Conservation (phyloP, 1,284 basidiomycete species). For the Coniophora puteana region DNA sequence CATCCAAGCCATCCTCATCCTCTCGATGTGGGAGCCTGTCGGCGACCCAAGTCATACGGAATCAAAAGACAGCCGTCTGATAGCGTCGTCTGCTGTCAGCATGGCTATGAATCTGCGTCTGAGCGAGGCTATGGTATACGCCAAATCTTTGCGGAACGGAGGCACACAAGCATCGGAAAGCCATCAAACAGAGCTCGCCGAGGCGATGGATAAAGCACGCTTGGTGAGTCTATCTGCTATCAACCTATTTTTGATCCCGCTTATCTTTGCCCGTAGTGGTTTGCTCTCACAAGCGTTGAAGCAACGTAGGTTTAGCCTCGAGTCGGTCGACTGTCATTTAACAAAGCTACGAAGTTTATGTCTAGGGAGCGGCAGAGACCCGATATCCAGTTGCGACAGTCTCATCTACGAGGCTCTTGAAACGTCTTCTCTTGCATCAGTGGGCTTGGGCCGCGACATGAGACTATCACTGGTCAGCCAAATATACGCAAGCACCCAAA, state of each 20-base stretch:
- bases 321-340: too few relatives aligned
- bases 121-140: slow-evolving; percentile 31
- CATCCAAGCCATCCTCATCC: slow-evolving; percentile 39
- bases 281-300: slow-evolving; percentile 33
- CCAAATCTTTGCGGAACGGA: slow-evolving; percentile 21
- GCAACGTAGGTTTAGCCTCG: slow-evolving; percentile 31
- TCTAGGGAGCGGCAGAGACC: slow-evolving; percentile 34
- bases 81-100: slow-evolving; percentile 39
- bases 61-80: slow-evolving; percentile 35
- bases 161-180: too few relatives aligned
- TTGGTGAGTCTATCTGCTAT: slow-evolving; percentile 26
- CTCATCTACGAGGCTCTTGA: slow-evolving; percentile 27
- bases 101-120: slow-evolving; percentile 43
- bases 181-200: slow-evolving; percentile 24
- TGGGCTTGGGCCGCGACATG: slow-evolving; percentile 26
- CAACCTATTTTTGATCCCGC: slow-evolving; percentile 10
- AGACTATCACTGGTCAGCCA: slow-evolving; percentile 33
- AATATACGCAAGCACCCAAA: slow-evolving; percentile 27
- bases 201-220: slow-evolving; percentile 32
- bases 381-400: slow-evolving; percentile 30
- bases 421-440: slow-evolving; percentile 20
- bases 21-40: slow-evolving; percentile 42
- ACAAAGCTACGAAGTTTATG: slow-evolving; percentile 19
- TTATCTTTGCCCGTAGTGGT: slow-evolving; percentile 30
- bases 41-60: slow-evolving; percentile 24